phyloP scores from a whole-genome alignment of 352 stramenopile species.

The Phytophthora foliorum region DNA sequence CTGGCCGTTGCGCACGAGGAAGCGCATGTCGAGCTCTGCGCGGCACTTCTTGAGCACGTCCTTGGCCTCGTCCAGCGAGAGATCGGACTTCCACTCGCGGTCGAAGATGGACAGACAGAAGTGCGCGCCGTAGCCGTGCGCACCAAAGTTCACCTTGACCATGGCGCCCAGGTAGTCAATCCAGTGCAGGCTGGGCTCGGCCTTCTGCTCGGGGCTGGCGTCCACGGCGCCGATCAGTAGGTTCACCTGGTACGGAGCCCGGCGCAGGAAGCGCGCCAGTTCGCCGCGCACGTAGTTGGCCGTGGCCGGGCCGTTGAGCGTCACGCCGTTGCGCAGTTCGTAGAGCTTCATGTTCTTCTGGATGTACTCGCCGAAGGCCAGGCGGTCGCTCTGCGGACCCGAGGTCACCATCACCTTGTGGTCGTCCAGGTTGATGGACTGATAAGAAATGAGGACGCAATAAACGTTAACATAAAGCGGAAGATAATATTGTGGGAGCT shows the following conservation, averaged over 20 bases:
- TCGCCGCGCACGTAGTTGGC: conserved; percentile 89
- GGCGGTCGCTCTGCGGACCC: conserved; percentile 82
- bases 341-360: conserved; percentile 95
- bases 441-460: not conserved
- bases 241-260: conserved; percentile 89
- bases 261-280: conserved; percentile 82
- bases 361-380: conserved; percentile 89
- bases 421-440: conserved; percentile 82
- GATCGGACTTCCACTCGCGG: conserved; percentile 88
- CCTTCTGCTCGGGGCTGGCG: conserved; percentile 36
- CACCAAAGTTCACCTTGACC: conserved; percentile 89
- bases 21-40: conserved; percentile 82
- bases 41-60: conserved; percentile 84
- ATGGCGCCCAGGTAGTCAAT: conserved; percentile 91
- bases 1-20: conserved; percentile 89
- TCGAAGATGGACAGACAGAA: conserved; percentile 92
- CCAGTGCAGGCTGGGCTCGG: conserved; percentile 85
- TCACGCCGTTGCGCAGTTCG: conserved; percentile 89
- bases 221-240: conserved; percentile 84
- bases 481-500: not conserved
- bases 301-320: conserved; percentile 80
- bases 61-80: conserved; percentile 81
- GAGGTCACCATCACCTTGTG: conserved; percentile 87
- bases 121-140: conserved; percentile 85
- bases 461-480: not conserved